Evolutionary conservation across 495 filamentous ascomycete genomes (phyloP).

Genomic region (Penicillium robsamsonii): DNA sequence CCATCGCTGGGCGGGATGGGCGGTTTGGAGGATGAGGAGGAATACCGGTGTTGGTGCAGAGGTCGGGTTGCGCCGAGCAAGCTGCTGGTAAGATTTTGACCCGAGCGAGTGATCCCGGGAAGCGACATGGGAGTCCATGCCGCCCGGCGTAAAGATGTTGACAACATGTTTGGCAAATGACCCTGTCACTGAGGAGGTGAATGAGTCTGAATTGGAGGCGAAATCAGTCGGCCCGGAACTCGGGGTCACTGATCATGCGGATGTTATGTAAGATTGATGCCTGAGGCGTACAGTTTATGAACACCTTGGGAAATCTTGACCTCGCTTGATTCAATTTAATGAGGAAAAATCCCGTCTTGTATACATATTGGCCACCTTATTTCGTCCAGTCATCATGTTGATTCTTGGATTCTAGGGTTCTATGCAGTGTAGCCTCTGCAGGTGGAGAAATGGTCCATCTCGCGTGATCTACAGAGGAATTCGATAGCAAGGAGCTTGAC

Average conservation of each 20-base stretch:
- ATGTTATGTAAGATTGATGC: conserved; percentile 34
- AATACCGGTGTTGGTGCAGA: conserved; percentile 54
- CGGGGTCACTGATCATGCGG: conserved; percentile 44
- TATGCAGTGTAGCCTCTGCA: neutral
- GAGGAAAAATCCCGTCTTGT: neutral
- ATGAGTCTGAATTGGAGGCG: conserved; percentile 39
- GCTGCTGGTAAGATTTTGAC: conserved; percentile 33
- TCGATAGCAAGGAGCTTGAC: neutral
- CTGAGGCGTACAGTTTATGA: conserved; percentile 16
- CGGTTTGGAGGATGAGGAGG: conserved; percentile 53
- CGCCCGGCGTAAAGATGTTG: conserved; percentile 49
- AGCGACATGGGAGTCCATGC: conserved; percentile 41
- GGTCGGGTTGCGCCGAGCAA: conserved; percentile 33
- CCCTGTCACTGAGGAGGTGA: conserved; percentile 30
- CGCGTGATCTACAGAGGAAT: conserved; percentile 1
- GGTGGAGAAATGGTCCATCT: neutral
- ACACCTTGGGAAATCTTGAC: neutral
- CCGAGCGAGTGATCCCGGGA: conserved; percentile 34
- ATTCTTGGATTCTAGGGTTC: neutral
- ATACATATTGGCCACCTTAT: neutral
- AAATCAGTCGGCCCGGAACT: conserved; percentile 41
- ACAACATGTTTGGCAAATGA: conserved; percentile 43
- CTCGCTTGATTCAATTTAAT: neutral
- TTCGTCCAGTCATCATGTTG: neutral
- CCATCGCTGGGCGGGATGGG: conserved; percentile 47